Evolutionary conservation across 345 rosid genomes (phyloP).

Genomic region (Iberis pinnata): DNA sequence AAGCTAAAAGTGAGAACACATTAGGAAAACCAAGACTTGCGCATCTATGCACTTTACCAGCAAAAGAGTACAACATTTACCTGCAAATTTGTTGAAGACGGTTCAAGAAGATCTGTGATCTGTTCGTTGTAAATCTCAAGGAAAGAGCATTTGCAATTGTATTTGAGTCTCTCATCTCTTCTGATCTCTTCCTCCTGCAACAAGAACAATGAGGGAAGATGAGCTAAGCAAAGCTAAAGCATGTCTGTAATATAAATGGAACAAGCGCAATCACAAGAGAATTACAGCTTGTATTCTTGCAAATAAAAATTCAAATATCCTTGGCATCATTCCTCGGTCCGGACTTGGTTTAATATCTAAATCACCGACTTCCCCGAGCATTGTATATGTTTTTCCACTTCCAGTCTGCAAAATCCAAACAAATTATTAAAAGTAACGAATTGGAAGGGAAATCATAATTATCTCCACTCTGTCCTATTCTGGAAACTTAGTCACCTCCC

Average conservation of each 20-base stretch:
- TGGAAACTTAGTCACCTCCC: background rate
- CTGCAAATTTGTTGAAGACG: constrained; percentile 76
- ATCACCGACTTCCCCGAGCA: constrained; percentile 82
- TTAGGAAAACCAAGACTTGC: background rate
- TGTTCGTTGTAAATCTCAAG: constrained; percentile 96
- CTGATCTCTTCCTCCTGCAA: constrained; percentile 92
- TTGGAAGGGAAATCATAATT: background rate
- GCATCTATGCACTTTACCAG: constrained; percentile 1
- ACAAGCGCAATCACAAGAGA: constrained; percentile 17
- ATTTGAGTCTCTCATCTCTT: constrained; percentile 75
- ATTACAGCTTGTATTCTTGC: constrained; percentile 91
- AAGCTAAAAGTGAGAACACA: constrained; percentile 41
- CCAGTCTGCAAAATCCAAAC: constrained; percentile 63
- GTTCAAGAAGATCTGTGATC: constrained; percentile 92
- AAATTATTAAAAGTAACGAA: background rate
- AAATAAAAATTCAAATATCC: constrained; percentile 94
- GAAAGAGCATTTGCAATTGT: constrained; percentile 93
- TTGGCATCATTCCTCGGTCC: constrained; percentile 88
- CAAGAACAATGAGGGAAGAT: constrained; percentile 3
- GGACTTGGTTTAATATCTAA: constrained; percentile 75
- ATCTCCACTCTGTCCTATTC: background rate
- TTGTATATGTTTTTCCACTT: constrained; percentile 96
- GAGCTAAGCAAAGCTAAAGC: constrained; percentile 16
- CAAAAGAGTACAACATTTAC: constrained; percentile 34
- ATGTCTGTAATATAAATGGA: background rate